Evolutionary conservation across 495 filamentous ascomycete species (phyloP).

Genomic region (Penicillium nucicola): DNA sequence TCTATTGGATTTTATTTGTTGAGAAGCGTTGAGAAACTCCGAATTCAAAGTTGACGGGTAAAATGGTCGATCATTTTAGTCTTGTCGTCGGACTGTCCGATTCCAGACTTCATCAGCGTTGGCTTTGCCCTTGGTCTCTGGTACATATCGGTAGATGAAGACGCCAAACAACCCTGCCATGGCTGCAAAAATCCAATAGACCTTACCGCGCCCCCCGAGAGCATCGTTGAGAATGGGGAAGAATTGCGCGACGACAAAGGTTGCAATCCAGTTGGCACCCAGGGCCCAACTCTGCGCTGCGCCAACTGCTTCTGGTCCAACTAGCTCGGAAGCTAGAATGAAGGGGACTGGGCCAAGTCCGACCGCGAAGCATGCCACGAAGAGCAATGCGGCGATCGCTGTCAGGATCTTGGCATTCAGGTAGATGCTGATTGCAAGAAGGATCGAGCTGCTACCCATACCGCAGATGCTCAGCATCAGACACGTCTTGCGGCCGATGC

Average conservation of each 20-base stretch:
- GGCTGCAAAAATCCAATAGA: conserved; percentile 83
- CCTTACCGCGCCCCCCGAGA: conserved; percentile 71
- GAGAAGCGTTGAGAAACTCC: neutral
- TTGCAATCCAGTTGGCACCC: conserved; percentile 85
- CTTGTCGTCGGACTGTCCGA: conserved; percentile 38
- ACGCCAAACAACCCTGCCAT: conserved; percentile 61
- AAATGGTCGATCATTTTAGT: conserved; percentile 17
- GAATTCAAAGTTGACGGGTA: neutral
- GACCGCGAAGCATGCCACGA: conserved; percentile 86
- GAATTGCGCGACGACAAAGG: conserved; percentile 88
- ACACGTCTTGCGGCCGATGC: conserved; percentile 78
- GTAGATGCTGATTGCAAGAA: conserved; percentile 73
- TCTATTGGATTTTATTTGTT: too few species aligned
- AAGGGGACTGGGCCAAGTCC: conserved; percentile 93
- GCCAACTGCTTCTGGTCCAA: conserved; percentile 82
- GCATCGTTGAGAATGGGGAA: conserved; percentile 81
- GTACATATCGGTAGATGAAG: conserved; percentile 69
- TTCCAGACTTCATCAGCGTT: conserved; percentile 89
- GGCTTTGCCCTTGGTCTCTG: conserved; percentile 80
- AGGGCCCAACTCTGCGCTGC: conserved; percentile 82
- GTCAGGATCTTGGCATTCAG: conserved; percentile 67
- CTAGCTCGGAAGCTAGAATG: conserved; percentile 85
- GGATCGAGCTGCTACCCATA: conserved; percentile 72
- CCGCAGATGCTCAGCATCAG: conserved; percentile 76
- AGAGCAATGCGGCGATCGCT: conserved; percentile 74